phyloP scores from a whole-genome alignment of 2,329 filamentous ascomycete species.

The Metarhizium rileyi region DNA sequence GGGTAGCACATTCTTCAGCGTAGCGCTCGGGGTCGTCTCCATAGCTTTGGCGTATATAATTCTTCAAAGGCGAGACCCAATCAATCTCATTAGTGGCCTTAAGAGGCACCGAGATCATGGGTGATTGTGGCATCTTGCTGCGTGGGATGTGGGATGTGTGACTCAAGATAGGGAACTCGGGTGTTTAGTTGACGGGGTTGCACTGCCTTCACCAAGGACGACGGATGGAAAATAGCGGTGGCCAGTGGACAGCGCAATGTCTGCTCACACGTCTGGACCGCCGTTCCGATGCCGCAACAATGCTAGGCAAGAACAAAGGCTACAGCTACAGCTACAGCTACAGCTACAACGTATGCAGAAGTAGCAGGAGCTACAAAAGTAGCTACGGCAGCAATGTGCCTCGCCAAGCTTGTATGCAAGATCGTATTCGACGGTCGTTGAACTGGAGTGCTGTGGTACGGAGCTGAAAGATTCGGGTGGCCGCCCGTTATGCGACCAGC shows the following conservation, averaged over 20 bases:
- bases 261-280: not conserved
- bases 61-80: slow-evolving; percentile 87
- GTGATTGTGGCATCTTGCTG: slow-evolving; percentile 64
- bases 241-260: not conserved
- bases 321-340: too few species aligned
- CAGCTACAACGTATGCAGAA: not conserved
- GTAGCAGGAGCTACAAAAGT: slow-evolving; percentile 1
- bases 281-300: not conserved
- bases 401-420: slow-evolving; percentile 1
- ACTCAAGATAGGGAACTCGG: not conserved
- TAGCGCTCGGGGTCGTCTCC: slow-evolving; percentile 96
- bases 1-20: slow-evolving; percentile 84
- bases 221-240: not conserved
- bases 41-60: slow-evolving; percentile 87
- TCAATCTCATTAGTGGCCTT: slow-evolving; percentile 97
- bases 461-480: slow-evolving; percentile 11
- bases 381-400: slow-evolving; percentile 3
- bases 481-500: slow-evolving; percentile 22
- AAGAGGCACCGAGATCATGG: slow-evolving; percentile 90
- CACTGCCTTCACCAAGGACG: not conserved
- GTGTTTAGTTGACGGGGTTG: not conserved
- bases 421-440: not conserved
- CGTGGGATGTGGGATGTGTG: not conserved
- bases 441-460: not conserved
- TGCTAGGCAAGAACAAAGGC: not conserved